Conservation (phyloP, 352 stramenopile genomes). For the Blastocystis sp. region DNA sequence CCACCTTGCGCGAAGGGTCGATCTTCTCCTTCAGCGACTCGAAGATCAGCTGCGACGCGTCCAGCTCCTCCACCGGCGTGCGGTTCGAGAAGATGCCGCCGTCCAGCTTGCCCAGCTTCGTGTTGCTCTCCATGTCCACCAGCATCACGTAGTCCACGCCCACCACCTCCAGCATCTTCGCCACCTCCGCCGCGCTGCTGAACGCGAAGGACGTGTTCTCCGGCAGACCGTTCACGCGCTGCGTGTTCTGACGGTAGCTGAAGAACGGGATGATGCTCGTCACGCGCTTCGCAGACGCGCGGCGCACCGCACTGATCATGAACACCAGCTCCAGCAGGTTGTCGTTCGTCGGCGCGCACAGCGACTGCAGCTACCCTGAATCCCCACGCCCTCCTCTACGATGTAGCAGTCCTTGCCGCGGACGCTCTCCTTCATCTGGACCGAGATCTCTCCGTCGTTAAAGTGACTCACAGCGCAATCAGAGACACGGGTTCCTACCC, state of each 20-base stretch:
- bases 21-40: conserved; percentile 68
- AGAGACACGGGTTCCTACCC: conserved; percentile 78
- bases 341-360: conserved; percentile 86
- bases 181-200: conserved; percentile 89
- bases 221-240: conserved; percentile 40
- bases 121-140: conserved; percentile 74
- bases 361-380: conserved; percentile 81
- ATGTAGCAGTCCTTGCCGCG: conserved; percentile 89
- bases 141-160: conserved; percentile 85
- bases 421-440: conserved; percentile 86
- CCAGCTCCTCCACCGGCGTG: conserved; percentile 51
- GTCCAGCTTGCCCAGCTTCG: conserved; percentile 55
- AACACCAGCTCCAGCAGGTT: conserved; percentile 89
- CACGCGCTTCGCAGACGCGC: conserved; percentile 87
- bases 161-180: conserved; percentile 85
- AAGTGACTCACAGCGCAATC: conserved; percentile 85
- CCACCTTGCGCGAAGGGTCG: conserved; percentile 28
- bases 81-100: conserved; percentile 62
- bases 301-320: conserved; percentile 87
- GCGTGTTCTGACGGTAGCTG: conserved; percentile 73
- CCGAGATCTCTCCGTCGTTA: conserved; percentile 85
- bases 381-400: conserved; percentile 70
- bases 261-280: conserved; percentile 86
- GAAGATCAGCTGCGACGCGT: conserved; percentile 23
- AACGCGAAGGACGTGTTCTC: conserved; percentile 77